Base-by-base conservation (phyloP, 495 filamentous ascomycete species). In the Cercophora sp. region DNA sequence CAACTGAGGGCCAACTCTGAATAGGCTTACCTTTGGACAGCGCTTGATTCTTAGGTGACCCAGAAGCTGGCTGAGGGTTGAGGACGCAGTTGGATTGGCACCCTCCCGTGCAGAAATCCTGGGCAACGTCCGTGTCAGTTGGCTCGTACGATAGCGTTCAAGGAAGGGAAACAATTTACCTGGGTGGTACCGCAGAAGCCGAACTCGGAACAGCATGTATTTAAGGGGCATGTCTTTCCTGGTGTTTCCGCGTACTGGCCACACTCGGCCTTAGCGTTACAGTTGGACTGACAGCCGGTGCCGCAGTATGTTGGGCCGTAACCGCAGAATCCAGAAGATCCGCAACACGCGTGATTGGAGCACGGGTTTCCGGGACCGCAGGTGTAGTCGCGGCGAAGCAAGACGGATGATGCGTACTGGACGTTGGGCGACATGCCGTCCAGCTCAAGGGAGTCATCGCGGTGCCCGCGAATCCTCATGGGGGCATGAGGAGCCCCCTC, bases 261-360 rank as follows among this genome's bases (percentile, higher is more conserved):
- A 49, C 68, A 71, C 26, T 63, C 61, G 2, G 68, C 66, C 15
- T 52, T 52, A 8, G 68, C 61, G 53, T 70, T 48, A 40, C 67
- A 71, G 51, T 71, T 67, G 29, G 47, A 51, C 18, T 40, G 5
- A 20, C 59, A 57, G 25, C 49, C 59, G 18, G 31, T 43, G 3
- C 52, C 61, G 37, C 58, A 64, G 23, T 52, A 40, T 13, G 27
- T 41, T 2, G 53, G 54, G 2, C 50, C 58, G 26, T 61, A 61
- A 9, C 41, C 41, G 32, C 58, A 63, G 26, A 25, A 32, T 5
- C 58, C 58, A 18, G 1, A 52, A 10, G 34, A 29, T 4, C 46
- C 48, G 32, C 60, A 64, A 39, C 58, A 63, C 6, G 57, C 60
- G 3, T 46, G 49, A 20, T 56, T 62, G 34, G 8, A 37, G 39